Percentiles rank a stretch among this genome's conserved stretches.
Evolutionary conservation across 306 rosid genomes (phyloP).

Genomic region (Prunus persica): DNA sequence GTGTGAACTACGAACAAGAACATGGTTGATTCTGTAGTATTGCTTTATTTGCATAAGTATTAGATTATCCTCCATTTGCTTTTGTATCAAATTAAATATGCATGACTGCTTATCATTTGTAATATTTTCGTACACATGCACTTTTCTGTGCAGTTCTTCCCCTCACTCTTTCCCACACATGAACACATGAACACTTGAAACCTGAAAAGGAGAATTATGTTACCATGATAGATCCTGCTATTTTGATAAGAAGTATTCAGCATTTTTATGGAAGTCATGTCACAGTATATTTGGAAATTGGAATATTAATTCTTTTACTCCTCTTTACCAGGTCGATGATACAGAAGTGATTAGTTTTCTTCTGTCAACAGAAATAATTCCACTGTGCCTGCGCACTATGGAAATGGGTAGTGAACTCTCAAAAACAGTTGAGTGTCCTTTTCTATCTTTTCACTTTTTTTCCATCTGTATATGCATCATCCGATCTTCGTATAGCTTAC

Average conservation of each 20-base stretch:
- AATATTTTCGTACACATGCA: neutral
- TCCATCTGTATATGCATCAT: neutral
- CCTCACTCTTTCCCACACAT: neutral
- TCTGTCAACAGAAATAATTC: constrained; percentile 73
- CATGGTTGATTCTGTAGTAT: neutral
- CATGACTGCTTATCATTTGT: neutral
- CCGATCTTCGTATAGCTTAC: neutral
- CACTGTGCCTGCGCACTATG: constrained; percentile 80
- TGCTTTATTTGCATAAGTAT: neutral
- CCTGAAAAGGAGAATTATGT: neutral
- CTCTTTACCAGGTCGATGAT: constrained; percentile 59
- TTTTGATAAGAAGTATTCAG: neutral
- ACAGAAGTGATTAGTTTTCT: constrained; percentile 71
- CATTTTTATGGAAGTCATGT: neutral
- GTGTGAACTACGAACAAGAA: neutral
- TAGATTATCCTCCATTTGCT: neutral
- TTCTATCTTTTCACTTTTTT: constrained; percentile 14
- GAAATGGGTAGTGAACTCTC: constrained; percentile 82
- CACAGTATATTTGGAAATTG: neutral
- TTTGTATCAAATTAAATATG: neutral
- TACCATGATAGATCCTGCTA: neutral
- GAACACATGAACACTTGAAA: neutral
- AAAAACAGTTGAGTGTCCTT: constrained; percentile 71
- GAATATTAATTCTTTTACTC: neutral
- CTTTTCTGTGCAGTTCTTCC: neutral